Base-by-base conservation (phyloP, 352 stramenopile genomes). In the Pythium insidiosum region DNA sequence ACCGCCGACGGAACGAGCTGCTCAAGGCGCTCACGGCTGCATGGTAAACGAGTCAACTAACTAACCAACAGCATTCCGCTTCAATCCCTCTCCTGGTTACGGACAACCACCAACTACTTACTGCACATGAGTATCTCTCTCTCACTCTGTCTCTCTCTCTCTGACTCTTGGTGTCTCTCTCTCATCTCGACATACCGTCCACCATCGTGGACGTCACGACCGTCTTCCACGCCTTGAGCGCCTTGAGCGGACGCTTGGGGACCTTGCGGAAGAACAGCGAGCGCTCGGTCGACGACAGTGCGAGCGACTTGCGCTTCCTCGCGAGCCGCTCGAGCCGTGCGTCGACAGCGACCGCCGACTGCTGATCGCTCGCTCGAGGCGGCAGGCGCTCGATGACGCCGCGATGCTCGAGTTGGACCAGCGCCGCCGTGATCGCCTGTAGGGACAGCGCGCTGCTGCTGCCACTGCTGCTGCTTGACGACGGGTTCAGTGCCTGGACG, bases 141-240 rank as follows among this genome's bases (percentile, higher is more conserved):
- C n/a, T n/a, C n/a, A n/a, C n/a, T n/a, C n/a, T n/a, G n/a, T n/a
- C n/a, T n/a, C n/a, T n/a, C n/a, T n/a, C n/a, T n/a, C n/a, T n/a
- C n/a, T n/a, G n/a, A n/a, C n/a, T n/a, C n/a, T n/a, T n/a, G n/a
- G n/a, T n/a, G n/a, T n/a, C n/a, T n/a, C n/a, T n/a, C n/a, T n/a
- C n/a, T n/a, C n/a, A n/a, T n/a, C n/a, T n/a, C n/a, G n/a, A n/a
- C n/a, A n/a, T n/a, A n/a, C n/a, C n/a, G n/a, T n/a, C n/a, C n/a
- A n/a, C n/a, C n/a, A n/a, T n/a, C n/a, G n/a, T n/a, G n/a, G n/a
- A n/a, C n/a, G n/a, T n/a, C n/a, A n/a, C n/a, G n/a, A n/a, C n/a
- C n/a, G n/a, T 68, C 37, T 78, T 78, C 76, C 76, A 88, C 37
- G 60, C 73, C 49, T 88, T 88, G 12, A 73, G 70, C 16, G 76